phyloP scores from a whole-genome alignment of 805 yeast genomes.

The Candida nonsorbophila region DNA sequence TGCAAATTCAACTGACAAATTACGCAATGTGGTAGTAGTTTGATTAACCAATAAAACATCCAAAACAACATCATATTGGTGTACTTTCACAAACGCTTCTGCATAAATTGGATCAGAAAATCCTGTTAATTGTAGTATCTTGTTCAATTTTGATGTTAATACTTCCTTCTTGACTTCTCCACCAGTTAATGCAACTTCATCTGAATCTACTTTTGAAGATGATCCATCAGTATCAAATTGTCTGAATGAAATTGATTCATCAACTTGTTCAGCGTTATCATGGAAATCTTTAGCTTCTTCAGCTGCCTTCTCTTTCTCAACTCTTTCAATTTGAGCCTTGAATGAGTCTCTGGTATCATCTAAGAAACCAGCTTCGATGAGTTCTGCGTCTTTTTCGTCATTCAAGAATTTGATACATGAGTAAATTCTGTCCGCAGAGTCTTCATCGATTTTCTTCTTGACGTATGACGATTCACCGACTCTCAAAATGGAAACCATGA shows the following conservation, averaged over 20 bases:
- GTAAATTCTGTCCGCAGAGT: slow-evolving; percentile 89
- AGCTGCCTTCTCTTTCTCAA: slow-evolving; percentile 54
- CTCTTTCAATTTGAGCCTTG: slow-evolving; percentile 58
- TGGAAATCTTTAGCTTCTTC: slow-evolving; percentile 52
- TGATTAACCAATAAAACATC: slow-evolving; percentile 94
- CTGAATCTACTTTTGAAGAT: slow-evolving; percentile 27
- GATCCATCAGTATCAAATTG: slow-evolving; percentile 52
- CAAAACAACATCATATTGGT: slow-evolving; percentile 91
- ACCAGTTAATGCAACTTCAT: slow-evolving; percentile 49
- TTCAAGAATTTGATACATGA: slow-evolving; percentile 78
- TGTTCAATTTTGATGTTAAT: slow-evolving; percentile 73
- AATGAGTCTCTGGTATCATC: slow-evolving; percentile 86
- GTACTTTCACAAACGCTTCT: slow-evolving; percentile 93
- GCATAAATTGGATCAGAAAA: slow-evolving; percentile 97
- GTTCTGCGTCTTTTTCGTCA: slow-evolving; percentile 51
- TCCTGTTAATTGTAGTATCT: slow-evolving; percentile 93
- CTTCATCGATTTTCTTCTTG: slow-evolving; percentile 83
- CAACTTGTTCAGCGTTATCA: slow-evolving; percentile 68
- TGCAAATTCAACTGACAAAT: slow-evolving; percentile 90
- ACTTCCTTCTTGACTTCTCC: slow-evolving; percentile 50
- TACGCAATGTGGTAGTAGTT: slow-evolving; percentile 84
- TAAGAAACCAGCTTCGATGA: slow-evolving; percentile 67
- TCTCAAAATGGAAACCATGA: slow-evolving; percentile 86
- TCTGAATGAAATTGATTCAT: slow-evolving; percentile 73
- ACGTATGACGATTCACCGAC: slow-evolving; percentile 74